phyloP scores from a whole-genome alignment of 2,329 filamentous ascomycete genomes.

The Pezicula rhizophila region DNA sequence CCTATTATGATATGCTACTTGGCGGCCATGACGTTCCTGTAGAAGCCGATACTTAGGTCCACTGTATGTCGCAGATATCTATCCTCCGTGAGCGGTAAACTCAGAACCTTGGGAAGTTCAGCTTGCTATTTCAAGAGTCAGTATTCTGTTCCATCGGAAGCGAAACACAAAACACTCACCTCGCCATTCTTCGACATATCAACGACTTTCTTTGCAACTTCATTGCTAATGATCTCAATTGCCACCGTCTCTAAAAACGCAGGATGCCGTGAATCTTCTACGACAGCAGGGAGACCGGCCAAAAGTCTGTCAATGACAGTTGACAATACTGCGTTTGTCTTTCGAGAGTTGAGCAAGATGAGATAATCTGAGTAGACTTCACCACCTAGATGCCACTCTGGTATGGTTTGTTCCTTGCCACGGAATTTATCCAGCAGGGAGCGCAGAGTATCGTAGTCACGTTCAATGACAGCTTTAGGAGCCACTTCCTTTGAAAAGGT shows the following conservation, averaged over 20 bases:
- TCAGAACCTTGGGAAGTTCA: conserved; percentile 43
- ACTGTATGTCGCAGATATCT: conserved; percentile 64
- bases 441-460: conserved; percentile 66
- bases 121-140: conserved; percentile 31
- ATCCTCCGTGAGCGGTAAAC: conserved; percentile 66
- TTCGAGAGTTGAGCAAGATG: conserved; percentile 40
- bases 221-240: conserved; percentile 73
- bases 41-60: conserved; percentile 64
- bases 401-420: conserved; percentile 52
- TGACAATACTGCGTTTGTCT: conserved; percentile 34
- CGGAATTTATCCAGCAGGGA: conserved; percentile 68
- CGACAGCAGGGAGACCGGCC: conserved; percentile 48
- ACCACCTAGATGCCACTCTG: conserved; percentile 73
- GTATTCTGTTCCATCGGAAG: background rate
- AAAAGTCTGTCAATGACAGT: conserved; percentile 50
- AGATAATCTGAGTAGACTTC: conserved; percentile 68
- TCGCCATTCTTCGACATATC: conserved; percentile 48
- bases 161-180: conserved; percentile 35
- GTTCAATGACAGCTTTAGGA: conserved; percentile 74
- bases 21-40: conserved; percentile 30
- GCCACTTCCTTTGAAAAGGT: conserved; percentile 78
- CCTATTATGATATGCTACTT: conserved; percentile 13
- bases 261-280: conserved; percentile 21
- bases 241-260: conserved; percentile 61
- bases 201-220: conserved; percentile 62